Base-by-base conservation (phyloP, 1,139 yeast genomes). In the Geotrichum europaeum region DNA sequence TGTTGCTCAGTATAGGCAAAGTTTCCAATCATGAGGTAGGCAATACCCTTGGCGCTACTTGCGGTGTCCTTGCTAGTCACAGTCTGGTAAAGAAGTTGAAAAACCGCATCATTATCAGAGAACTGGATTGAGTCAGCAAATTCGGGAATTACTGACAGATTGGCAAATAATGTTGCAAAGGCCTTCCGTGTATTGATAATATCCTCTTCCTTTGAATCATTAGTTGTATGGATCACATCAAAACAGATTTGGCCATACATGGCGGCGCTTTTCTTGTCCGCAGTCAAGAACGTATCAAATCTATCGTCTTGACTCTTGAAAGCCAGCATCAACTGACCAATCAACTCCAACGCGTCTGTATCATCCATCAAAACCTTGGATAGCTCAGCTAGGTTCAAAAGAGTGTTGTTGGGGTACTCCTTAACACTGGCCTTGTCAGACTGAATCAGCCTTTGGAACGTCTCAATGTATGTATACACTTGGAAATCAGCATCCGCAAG, bases 21-120 rank as follows among this genome's bases (percentile, higher is more conserved):
- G 20, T 62, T n/a, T 58, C 63, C 25, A 65, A 53, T 20, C 65
- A 47, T 15, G 63, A 53, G 13, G 62, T 62, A 4, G 62, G 53
- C 34, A 61, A 63, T 57, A 63, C 59, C 40, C 64, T 61, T 49
- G 60, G 60, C 15, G 54, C 47, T 32, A 36, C 22, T 53, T 57
- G 36, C n/a, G 51, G 6, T 60, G 49, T 45, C 50, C 51, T 22
- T 2, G 20, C 22, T n/a, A 9, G 47, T 18, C 53, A 30, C 6
- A 56, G 32, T 45, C 52, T 53, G 40, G 32, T 28, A 24, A 58
- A 45, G 43, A 10, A 58, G 30, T 10, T 34, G 49, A 25, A 61
- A 57, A 4, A 60, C 58, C n/a, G 58, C 63, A 32, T 65, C 63
- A 2, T 50, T 56, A 9, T 25, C 25, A 24, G 60, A 61, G 7